Percentiles rank a stretch among this genome's conserved stretches.
Conservation (phyloP, 805 yeast genomes). For the Saturnispora galanensis region DNA sequence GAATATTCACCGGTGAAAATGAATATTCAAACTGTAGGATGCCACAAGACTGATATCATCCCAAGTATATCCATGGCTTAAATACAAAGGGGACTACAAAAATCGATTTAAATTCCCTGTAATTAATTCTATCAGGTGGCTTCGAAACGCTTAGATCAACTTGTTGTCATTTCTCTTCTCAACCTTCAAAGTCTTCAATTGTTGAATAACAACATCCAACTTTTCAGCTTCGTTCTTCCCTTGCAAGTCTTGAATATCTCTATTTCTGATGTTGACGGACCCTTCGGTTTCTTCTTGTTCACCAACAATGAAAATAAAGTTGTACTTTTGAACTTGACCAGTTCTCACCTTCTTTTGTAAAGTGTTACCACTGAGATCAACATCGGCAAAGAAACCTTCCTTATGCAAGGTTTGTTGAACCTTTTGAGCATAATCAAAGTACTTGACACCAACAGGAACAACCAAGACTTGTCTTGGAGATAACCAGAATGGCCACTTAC, state of each 20-base stretch:
- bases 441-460: constrained; percentile 94
- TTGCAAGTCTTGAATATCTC: constrained; percentile 89
- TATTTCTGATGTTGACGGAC: constrained; percentile 90
- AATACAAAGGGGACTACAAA: not conserved
- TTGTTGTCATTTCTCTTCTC: constrained; percentile 68
- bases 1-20: no score
- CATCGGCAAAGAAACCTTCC: constrained; percentile 85
- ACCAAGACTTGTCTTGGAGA: constrained; percentile 98
- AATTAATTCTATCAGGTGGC: not conserved
- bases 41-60: no score
- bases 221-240: constrained; percentile 80
- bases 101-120: not conserved
- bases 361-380: constrained; percentile 89
- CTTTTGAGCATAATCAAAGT: constrained; percentile 79
- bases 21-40: no score
- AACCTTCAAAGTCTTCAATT: constrained; percentile 57
- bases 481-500: constrained; percentile 99
- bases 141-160: constrained; percentile 14
- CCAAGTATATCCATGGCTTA: no score
- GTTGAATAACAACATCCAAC: constrained; percentile 60
- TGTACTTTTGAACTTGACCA: constrained; percentile 90
- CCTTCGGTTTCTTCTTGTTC: constrained; percentile 75
- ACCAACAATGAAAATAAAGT: constrained; percentile 95
- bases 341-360: constrained; percentile 96
- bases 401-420: constrained; percentile 60